Conservation (phyloP, 805 yeast species). For the Hanseniaspora singularis region DNA sequence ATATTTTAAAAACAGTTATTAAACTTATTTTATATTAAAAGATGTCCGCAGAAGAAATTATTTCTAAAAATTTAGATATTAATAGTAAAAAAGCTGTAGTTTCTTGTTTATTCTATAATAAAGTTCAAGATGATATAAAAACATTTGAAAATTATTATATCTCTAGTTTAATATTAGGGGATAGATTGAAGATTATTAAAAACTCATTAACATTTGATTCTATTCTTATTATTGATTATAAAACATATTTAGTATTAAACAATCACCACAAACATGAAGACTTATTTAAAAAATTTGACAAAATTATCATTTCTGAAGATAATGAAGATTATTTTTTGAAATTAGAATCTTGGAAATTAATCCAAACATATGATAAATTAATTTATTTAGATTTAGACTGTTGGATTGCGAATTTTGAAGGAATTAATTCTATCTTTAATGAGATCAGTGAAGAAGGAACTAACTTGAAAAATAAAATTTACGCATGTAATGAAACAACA, state of each 20-base stretch:
- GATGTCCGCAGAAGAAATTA: too few species aligned
- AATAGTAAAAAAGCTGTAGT: constrained; percentile 6
- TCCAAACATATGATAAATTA: constrained; percentile 32
- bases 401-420: constrained; percentile 31
- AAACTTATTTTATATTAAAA: too few species aligned
- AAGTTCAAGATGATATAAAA: background rate
- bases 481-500: constrained; percentile 71
- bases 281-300: background rate
- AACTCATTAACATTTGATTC: background rate
- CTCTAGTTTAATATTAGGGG: background rate
- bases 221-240: constrained; percentile 1
- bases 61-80: too few species aligned
- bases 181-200: background rate
- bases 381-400: constrained; percentile 59
- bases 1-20: too few species aligned
- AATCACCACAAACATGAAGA: background rate
- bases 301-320: background rate
- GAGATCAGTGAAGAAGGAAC: background rate
- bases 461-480: constrained; percentile 19
- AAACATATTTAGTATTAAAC: background rate
- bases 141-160: constrained; percentile 1
- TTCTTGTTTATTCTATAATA: constrained; percentile 1
- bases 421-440: constrained; percentile 8
- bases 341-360: constrained; percentile 34
- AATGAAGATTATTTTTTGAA: constrained; percentile 4